Conservation (phyloP, 2,329 filamentous ascomycete genomes). For the Trichoderma citrinoviride region DNA sequence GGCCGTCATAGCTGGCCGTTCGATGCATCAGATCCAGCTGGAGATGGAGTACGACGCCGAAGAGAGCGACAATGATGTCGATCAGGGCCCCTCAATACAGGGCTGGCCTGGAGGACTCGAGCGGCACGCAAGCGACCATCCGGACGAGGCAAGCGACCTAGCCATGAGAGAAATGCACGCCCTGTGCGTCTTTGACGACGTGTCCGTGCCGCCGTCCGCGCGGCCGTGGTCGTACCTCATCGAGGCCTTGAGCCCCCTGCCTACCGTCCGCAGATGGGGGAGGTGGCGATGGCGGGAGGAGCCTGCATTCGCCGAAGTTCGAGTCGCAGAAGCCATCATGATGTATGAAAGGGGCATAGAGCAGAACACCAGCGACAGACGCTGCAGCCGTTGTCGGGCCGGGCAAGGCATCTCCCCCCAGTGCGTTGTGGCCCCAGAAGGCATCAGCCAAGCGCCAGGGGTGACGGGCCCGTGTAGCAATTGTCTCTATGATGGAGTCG, state of each 20-base stretch:
- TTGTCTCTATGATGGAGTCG: constrained; percentile 27
- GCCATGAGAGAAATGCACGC: constrained; percentile 26
- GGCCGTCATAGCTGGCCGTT: constrained; percentile 17
- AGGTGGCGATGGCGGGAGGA: constrained; percentile 27
- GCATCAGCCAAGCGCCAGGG: constrained; percentile 21
- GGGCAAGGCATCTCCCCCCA: constrained; percentile 29
- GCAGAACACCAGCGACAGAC: constrained; percentile 20
- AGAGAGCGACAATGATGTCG: constrained; percentile 25
- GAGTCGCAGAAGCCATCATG: constrained; percentile 28
- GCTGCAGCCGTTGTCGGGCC: constrained; percentile 27
- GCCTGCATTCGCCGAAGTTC: constrained; percentile 21
- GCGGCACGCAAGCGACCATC: constrained; percentile 15
- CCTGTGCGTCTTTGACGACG: constrained; percentile 27
- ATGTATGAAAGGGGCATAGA: constrained; percentile 29
- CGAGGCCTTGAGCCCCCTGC: constrained; percentile 18
- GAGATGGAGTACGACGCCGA: constrained; percentile 27
- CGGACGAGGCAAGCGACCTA: constrained; percentile 19
- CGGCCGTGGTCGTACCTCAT: constrained; percentile 22
- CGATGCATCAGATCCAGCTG: constrained; percentile 29
- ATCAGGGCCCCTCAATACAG: constrained; percentile 21
- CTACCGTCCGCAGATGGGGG: constrained; percentile 24
- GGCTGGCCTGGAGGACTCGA: constrained; percentile 22
- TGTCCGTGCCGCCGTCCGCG: constrained; percentile 16
- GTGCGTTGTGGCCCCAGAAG: constrained; percentile 27
- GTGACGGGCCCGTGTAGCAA: constrained; percentile 28